Conservation (phyloP, 306 rosid species). For the Spatholobus suberectus region DNA sequence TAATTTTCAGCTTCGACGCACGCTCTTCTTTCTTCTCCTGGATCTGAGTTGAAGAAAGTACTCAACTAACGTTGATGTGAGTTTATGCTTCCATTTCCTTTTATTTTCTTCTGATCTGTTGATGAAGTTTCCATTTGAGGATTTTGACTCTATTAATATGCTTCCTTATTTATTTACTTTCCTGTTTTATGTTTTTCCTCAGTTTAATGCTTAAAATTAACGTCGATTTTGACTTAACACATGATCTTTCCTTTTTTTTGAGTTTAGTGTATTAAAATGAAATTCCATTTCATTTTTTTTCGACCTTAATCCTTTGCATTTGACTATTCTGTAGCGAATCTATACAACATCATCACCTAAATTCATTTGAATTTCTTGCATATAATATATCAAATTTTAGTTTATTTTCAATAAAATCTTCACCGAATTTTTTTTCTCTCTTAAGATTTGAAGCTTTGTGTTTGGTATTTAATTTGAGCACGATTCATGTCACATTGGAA, state of each 20-base stretch:
- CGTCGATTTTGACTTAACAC: background rate
- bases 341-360: background rate
- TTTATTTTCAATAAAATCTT: background rate
- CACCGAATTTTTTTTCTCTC: background rate
- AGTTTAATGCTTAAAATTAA: constrained; percentile 31
- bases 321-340: constrained; percentile 9
- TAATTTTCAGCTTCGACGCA: constrained; percentile 32
- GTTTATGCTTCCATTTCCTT: constrained; percentile 38
- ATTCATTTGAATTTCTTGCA: background rate
- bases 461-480: background rate
- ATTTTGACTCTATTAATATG: background rate
- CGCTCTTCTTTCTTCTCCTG: constrained; percentile 15
- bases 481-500: background rate
- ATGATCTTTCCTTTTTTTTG: constrained; percentile 37
- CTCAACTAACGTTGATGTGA: constrained; percentile 44
- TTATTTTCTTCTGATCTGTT: constrained; percentile 8
- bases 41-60: constrained; percentile 23
- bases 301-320: background rate
- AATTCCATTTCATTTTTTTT: background rate
- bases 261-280: constrained; percentile 23
- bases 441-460: constrained; percentile 22
- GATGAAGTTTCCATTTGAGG: constrained; percentile 32
- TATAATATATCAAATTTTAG: background rate
- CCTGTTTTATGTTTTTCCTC: constrained; percentile 19
- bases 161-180: background rate